phyloP scores from a whole-genome alignment of 2,329 filamentous ascomycete genomes.

The Alternaria ventricosa region DNA sequence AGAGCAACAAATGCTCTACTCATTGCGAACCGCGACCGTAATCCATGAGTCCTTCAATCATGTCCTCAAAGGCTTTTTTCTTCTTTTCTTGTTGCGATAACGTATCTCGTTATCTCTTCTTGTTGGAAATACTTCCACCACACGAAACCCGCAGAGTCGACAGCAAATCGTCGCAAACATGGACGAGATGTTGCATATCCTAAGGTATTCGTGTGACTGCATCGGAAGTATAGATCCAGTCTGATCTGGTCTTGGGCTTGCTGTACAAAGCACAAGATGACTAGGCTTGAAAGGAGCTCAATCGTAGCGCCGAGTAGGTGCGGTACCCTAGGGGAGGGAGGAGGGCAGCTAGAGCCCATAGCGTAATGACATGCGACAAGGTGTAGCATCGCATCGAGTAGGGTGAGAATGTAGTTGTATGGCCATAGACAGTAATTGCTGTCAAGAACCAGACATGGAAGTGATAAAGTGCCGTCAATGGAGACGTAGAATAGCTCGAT shows the following conservation, averaged over 20 bases:
- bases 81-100: conserved; percentile 11
- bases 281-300: conserved; percentile 39
- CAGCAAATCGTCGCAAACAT: not conserved
- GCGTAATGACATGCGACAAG: conserved; percentile 3
- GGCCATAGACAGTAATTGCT: not conserved
- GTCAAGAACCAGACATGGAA: conserved; percentile 1
- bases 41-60: conserved; percentile 16
- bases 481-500: conserved; percentile 6
- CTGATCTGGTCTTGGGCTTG: conserved; percentile 34
- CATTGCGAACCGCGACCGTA: conserved; percentile 2
- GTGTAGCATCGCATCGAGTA: conserved; percentile 5
- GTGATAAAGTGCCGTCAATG: not conserved
- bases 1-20: not conserved
- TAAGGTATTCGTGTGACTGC: not conserved
- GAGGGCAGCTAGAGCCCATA: conserved; percentile 22
- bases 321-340: conserved; percentile 31
- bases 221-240: conserved; percentile 21
- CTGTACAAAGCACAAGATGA: conserved; percentile 31
- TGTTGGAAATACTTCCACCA: conserved; percentile 14
- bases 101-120: conserved; percentile 24
- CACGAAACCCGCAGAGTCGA: not conserved
- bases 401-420: conserved; percentile 6
- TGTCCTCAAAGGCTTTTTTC: conserved; percentile 28
- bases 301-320: conserved; percentile 28
- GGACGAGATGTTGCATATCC: not conserved